Percentiles rank a stretch among this genome's conserved stretches.
phyloP scores from a whole-genome alignment of 805 yeast genomes.

The Candida sithepensis region DNA sequence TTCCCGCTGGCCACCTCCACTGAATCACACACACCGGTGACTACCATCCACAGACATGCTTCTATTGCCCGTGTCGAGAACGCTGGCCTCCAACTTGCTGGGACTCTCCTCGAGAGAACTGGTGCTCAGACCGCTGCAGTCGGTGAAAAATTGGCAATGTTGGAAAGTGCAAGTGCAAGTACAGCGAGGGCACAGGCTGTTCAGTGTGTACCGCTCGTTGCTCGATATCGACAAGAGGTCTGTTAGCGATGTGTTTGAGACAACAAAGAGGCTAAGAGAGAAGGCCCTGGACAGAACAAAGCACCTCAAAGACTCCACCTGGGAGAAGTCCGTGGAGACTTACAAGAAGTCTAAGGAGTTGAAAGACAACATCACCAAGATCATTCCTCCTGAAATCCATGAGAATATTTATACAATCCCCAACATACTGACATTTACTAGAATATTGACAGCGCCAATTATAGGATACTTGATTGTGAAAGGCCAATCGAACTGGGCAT shows the following conservation, averaged over 20 bases:
- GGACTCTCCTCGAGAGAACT: background rate
- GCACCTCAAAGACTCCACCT: constrained; percentile 12
- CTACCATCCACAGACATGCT: too few species aligned
- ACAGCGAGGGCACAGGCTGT: background rate
- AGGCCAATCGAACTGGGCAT: constrained; percentile 60
- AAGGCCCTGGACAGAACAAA: constrained; percentile 19
- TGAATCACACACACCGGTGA: too few species aligned
- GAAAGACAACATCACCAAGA: constrained; percentile 28
- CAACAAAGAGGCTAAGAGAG: constrained; percentile 15
- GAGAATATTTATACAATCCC: constrained; percentile 82
- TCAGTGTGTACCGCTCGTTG: background rate
- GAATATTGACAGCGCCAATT: constrained; percentile 79
- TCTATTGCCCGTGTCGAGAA: background rate
- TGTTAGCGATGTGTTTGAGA: background rate
- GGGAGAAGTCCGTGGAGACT: constrained; percentile 1
- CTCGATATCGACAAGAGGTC: background rate
- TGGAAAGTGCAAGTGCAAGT: background rate
- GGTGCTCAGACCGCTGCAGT: background rate
- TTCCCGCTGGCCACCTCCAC: background rate
- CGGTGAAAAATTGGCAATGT: background rate
- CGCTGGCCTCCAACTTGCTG: background rate
- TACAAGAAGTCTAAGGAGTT: constrained; percentile 14
- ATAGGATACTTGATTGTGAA: constrained; percentile 76
- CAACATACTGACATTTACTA: constrained; percentile 73
- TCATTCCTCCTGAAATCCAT: constrained; percentile 34